Evolutionary conservation across 2,329 filamentous ascomycete genomes (phyloP).

Genomic region (Botryotinia narcissicola): DNA sequence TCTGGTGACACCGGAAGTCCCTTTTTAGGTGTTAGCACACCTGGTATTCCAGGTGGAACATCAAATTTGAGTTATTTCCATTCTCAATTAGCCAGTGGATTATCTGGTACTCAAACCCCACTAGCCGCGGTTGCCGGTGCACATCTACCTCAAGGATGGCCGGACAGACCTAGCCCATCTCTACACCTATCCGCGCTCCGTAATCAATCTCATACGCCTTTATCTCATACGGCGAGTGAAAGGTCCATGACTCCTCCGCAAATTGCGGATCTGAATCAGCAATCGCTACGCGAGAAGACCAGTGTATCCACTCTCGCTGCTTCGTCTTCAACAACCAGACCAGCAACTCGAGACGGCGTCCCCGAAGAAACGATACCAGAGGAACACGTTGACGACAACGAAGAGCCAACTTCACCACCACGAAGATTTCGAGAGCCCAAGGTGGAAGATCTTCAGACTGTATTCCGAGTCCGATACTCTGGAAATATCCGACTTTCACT

Average conservation of each 20-base stretch:
- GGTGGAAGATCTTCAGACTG: slow-evolving; percentile 85
- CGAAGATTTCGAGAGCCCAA: slow-evolving; percentile 67
- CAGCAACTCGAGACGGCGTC: slow-evolving; percentile 54
- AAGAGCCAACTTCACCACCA: slow-evolving; percentile 42
- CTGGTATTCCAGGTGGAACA: slow-evolving; percentile 67
- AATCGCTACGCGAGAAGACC: slow-evolving; percentile 53
- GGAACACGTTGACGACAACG: slow-evolving; percentile 36
- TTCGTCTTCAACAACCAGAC: slow-evolving; percentile 53
- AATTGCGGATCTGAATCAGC: slow-evolving; percentile 42
- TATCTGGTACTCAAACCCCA: slow-evolving; percentile 75
- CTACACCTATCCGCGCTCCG: slow-evolving; percentile 25
- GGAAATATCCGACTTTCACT: slow-evolving; percentile 85
- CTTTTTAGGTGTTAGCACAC: slow-evolving; percentile 59
- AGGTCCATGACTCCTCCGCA: slow-evolving; percentile 36
- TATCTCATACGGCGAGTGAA: slow-evolving; percentile 33
- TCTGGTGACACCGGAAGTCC: slow-evolving; percentile 50
- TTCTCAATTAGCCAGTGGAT: slow-evolving; percentile 66
- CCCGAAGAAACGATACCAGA: slow-evolving; percentile 33
- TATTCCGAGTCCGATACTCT: slow-evolving; percentile 85
- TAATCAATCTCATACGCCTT: slow-evolving; percentile 26
- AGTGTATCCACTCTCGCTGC: slow-evolving; percentile 62
- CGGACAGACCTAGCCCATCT: slow-evolving; percentile 33
- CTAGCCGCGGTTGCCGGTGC: slow-evolving; percentile 76
- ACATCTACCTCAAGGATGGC: slow-evolving; percentile 55
- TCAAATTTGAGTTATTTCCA: slow-evolving; percentile 82